Base-by-base conservation (phyloP, 1,139 yeast genomes). In the Taphrina deformans region DNA sequence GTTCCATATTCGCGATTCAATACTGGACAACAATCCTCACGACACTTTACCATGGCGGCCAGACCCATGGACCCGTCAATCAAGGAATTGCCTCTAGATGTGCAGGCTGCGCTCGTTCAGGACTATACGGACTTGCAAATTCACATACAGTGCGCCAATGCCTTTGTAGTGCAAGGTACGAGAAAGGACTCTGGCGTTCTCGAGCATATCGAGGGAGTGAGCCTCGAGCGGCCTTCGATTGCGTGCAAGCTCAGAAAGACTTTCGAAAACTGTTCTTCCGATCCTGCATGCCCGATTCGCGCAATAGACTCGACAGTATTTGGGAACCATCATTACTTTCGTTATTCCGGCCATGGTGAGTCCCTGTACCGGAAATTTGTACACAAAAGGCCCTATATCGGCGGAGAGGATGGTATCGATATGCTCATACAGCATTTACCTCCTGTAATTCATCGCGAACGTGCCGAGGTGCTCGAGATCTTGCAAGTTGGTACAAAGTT, bases 271-370 rank as follows among this genome's bases (percentile, higher is more conserved):
- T 31, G 41, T 31, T 26, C 41, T 2, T 14, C 41, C n/a, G 55
- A 51, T 51, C 55, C 55, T 14, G n/a, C 27, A n/a, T 31, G 41
- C 21, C 41, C 55, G 16, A 51, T 51, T 12, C 40, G 27, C 23
- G 55, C 55, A 6, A 33, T 51, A 10, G 55, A 51, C 12, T 29
- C 55, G 7, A 21, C 24, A 5, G 26, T 16, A 14, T 51, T 31
- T n/a, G 55, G 41, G 7, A 16, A 33, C 7, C 55, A 51, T 31
- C 35, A 33, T 29, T 51, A 31, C 44, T 31, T 33, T 33, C 40
- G 55, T 10, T 51, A 51, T 33, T 29, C 55, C 21, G 23, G 21
- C 35, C 55, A 51, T 23, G 55, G 55, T 9, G 29, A n/a, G 5
- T 51, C 55, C 14, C 27, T 51, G 10, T 51, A 31, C 21, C 55